Conservation (phyloP, 2,329 filamentous ascomycete genomes). For the Alternaria panax region DNA sequence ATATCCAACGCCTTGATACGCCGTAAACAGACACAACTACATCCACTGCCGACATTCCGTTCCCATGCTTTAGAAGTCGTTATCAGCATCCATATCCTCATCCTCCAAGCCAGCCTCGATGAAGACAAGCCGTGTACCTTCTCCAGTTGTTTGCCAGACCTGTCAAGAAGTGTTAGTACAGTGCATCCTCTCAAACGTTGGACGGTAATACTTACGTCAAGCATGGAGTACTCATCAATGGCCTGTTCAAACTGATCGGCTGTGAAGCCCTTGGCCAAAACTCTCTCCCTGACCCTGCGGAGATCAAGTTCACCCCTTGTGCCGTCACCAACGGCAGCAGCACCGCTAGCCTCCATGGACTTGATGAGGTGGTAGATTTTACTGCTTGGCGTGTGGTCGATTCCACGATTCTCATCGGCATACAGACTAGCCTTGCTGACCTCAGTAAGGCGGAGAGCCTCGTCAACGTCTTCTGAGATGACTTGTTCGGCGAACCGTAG, state of each 20-base stretch:
- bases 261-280: constrained; percentile 96
- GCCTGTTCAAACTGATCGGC: constrained; percentile 88
- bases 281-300: constrained; percentile 85
- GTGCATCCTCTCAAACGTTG: not conserved
- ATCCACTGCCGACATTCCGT: constrained; percentile 16
- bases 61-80: constrained; percentile 39
- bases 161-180: constrained; percentile 45
- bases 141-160: constrained; percentile 64
- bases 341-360: constrained; percentile 83
- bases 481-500: constrained; percentile 87
- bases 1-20: constrained; percentile 38
- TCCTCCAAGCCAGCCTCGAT: constrained; percentile 61
- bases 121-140: constrained; percentile 62
- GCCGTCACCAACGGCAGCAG: constrained; percentile 78
- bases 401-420: constrained; percentile 65
- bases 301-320: constrained; percentile 79
- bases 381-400: constrained; percentile 80
- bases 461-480: constrained; percentile 91
- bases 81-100: constrained; percentile 51
- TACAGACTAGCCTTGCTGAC: constrained; percentile 92
- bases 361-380: constrained; percentile 97
- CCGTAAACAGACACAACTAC: constrained; percentile 29
- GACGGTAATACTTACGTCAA: constrained; percentile 74
- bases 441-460: constrained; percentile 88
- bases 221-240: constrained; percentile 84